These are phyloP conservation scores for Cinchona pubescens DNA, from an alignment of 257 asterid genomes.

Conservation along the genomic window DNA sequence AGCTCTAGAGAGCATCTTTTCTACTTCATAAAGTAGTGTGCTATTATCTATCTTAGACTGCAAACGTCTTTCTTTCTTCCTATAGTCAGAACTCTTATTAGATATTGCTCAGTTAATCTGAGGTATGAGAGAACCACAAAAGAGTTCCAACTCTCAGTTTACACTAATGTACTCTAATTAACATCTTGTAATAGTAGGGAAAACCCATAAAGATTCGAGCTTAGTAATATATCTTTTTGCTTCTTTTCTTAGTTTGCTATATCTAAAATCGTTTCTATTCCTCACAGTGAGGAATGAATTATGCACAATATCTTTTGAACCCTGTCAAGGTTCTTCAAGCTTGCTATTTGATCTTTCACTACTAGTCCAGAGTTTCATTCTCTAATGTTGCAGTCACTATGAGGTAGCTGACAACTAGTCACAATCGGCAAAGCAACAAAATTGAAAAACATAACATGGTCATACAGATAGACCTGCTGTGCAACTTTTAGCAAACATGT, in stretches of 20 bases:
- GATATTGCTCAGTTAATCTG: background rate
- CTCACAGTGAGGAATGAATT: background rate
- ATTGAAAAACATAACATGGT: background rate
- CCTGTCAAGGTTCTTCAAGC: background rate
- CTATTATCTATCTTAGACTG: background rate
- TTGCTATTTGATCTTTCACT: background rate
- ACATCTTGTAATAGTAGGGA: background rate
- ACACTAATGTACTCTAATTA: background rate
- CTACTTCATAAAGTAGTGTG: background rate
- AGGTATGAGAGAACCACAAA: background rate
- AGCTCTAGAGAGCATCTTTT: constrained; percentile 41
- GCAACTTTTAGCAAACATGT: background rate
- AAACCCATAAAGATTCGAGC: background rate
- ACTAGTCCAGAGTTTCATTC: background rate
- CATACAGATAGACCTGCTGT: background rate
- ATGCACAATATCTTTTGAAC: background rate
- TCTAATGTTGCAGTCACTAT: background rate
- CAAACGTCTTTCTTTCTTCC: constrained; percentile 3
- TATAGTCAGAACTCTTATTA: background rate
- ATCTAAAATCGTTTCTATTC: background rate
- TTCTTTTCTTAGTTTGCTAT: background rate
- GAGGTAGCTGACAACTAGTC: background rate
- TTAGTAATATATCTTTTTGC: background rate
- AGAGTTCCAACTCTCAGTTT: background rate
- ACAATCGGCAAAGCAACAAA: background rate